These are phyloP conservation scores for Phytophthora capsici DNA, from an alignment of 352 stramenopile genomes.

Conservation along the genomic window DNA sequence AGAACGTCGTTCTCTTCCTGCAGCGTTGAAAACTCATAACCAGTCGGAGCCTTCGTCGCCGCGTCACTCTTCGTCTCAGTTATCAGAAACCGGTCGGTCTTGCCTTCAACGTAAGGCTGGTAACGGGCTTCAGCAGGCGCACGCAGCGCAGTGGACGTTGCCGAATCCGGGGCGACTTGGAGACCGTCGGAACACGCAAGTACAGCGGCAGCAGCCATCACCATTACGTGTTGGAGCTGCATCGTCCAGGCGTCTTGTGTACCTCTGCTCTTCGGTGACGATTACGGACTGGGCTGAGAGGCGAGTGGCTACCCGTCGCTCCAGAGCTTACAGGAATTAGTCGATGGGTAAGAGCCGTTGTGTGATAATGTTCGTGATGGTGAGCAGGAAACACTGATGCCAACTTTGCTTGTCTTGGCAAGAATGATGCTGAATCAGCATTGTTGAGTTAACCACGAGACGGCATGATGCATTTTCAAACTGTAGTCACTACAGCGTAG, in stretches of 20 bases:
- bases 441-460: no score
- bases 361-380: not conserved
- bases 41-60: not conserved
- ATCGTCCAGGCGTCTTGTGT: not conserved
- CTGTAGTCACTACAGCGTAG: no score
- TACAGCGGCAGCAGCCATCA: slow-evolving; percentile 19
- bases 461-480: no score
- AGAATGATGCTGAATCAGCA: no score
- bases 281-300: slow-evolving; percentile 10
- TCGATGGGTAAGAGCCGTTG: not conserved
- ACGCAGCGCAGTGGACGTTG: slow-evolving; percentile 16
- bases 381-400: not conserved
- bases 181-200: slow-evolving; percentile 11
- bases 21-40: not conserved
- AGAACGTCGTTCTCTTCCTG: not conserved
- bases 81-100: slow-evolving; percentile 21
- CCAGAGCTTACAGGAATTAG: not conserved
- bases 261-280: slow-evolving; percentile 7
- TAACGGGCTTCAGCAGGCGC: slow-evolving; percentile 6
- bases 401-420: no score
- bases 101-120: slow-evolving; percentile 25
- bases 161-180: slow-evolving; percentile 22
- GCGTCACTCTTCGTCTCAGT: slow-evolving; percentile 10
- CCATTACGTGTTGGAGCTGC: slow-evolving; percentile 15
- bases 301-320: not conserved